Evolutionary conservation across 2,329 filamentous ascomycete genomes (phyloP), one percentile per base, ranked within the genome.

Genomic region (Fusarium sororula): DNA sequence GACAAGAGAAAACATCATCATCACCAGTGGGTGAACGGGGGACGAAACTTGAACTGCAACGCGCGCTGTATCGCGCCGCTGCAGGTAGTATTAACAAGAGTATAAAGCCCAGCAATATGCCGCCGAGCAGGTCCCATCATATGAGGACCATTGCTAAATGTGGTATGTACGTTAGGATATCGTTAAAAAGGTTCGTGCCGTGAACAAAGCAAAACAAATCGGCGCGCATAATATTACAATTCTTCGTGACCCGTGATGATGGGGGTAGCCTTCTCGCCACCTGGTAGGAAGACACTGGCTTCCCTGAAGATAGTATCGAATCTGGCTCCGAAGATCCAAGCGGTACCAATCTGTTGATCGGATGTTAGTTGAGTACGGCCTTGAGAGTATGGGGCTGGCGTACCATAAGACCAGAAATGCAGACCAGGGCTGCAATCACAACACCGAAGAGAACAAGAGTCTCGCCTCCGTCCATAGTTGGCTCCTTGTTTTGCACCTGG

Each of bases 331-430:
- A 95, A 87, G 57, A 93, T 84, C 89, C 91, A 98, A 15, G 96
- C 96, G 44, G 89, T 84, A 61, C 90, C 90, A 75, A 98, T 84
- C 95, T 98, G 77, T 59, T 60, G 30, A 32, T 17, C 10, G 12
- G 20, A 55, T 28, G 39, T 72, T 53, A 68, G 61, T 66, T 45
- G 44, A 45, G 35, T 28, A 32, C 20, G 17, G 28, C 30, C 15
- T 38, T 22, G 28, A 39, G 24, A 26, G 24, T 15, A 28, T 47
- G 32, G 26, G 30, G 41, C 12, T 14, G 48, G 85, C 91, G 78
- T 88, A 98, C 95, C 96, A 98, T 98, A 32, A 92, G 76, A 57
- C 84, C 85, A 26, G 94, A 92, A 45, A 98, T 89, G 42, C 95
- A 78, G 44, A 91, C 75, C 75, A 98, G 85, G n/a, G 92, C 91